A percentile compares a stretch with the other conserved stretches of the same genome.
Evolutionary conservation across 2,329 filamentous ascomycete species (phyloP).

Genomic region (Emericellopsis atlantica): DNA sequence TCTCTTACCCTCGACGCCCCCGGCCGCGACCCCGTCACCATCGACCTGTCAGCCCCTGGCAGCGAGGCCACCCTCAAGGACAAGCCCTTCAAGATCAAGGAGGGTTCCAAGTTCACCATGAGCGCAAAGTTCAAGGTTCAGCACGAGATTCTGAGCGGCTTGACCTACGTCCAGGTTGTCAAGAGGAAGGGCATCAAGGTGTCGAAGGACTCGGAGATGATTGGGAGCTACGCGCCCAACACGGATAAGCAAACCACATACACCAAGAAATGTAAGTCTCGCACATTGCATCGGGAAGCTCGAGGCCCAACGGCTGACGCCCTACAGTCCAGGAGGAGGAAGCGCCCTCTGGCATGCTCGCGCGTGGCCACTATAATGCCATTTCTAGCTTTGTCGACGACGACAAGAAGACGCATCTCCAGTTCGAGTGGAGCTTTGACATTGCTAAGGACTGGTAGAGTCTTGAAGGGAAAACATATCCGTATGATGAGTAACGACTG

Average conservation of each 20-base stretch:
- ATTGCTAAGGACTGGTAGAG: constrained; percentile 89
- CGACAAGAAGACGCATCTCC: constrained; percentile 78
- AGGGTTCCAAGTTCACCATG: constrained; percentile 89
- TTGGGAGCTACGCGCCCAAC: constrained; percentile 90
- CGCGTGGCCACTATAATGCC: constrained; percentile 81
- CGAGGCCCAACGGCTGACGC: constrained; percentile 3
- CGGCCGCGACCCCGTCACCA: constrained; percentile 73
- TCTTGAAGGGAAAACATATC: not conserved
- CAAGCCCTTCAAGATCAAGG: constrained; percentile 96
- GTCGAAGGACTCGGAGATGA: constrained; percentile 96
- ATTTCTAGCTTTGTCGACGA: constrained; percentile 89
- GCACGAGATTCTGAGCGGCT: constrained; percentile 85
- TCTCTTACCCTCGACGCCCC: constrained; percentile 78
- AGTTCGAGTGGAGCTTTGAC: constrained; percentile 94
- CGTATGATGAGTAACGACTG: not conserved
- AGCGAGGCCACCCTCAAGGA: constrained; percentile 70
- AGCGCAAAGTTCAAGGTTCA: constrained; percentile 90
- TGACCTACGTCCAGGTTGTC: constrained; percentile 92
- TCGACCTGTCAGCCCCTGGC: constrained; percentile 68
- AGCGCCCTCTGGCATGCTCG: constrained; percentile 82
- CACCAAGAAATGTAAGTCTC: constrained; percentile 74
- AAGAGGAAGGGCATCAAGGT: constrained; percentile 79
- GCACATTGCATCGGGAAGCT: not conserved
- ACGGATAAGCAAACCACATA: constrained; percentile 78
- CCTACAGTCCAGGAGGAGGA: constrained; percentile 76